These are phyloP conservation scores for Gillenia trifoliata DNA, from an alignment of 306 rosid genomes.

Conservation along the genomic window DNA sequence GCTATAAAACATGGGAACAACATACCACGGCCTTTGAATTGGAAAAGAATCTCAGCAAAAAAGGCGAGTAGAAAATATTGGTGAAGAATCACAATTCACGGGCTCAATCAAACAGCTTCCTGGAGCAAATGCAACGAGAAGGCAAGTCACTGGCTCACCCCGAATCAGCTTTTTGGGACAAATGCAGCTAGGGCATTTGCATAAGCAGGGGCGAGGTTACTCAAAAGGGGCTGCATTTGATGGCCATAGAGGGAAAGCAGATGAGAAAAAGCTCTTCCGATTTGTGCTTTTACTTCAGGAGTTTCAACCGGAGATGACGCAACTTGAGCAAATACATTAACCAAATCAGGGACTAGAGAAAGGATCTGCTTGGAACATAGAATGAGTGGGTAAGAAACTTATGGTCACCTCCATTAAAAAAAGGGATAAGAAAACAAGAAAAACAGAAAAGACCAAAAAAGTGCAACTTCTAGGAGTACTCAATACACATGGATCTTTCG, in stretches of 20 bases:
- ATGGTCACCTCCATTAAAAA: neutral
- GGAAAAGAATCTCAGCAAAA: slow-evolving; percentile 8
- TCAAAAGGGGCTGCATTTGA: slow-evolving; percentile 90
- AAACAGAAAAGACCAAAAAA: neutral
- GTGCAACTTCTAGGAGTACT: neutral
- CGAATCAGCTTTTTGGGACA: slow-evolving; percentile 58
- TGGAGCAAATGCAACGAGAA: slow-evolving; percentile 13
- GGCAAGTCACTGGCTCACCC: slow-evolving; percentile 8
- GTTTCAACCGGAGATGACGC: slow-evolving; percentile 85
- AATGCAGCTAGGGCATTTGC: slow-evolving; percentile 88
- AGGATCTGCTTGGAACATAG: slow-evolving; percentile 62
- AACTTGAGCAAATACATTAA: slow-evolving; percentile 86
- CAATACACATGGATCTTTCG: neutral
- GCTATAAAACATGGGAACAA: neutral
- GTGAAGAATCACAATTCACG: slow-evolving; percentile 17
- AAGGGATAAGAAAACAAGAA: neutral
- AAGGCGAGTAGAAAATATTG: neutral
- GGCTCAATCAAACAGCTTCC: neutral
- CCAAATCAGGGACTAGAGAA: slow-evolving; percentile 84
- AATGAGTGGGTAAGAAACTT: slow-evolving; percentile 18
- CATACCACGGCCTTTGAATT: neutral
- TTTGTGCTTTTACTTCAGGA: slow-evolving; percentile 70
- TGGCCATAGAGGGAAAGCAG: slow-evolving; percentile 82
- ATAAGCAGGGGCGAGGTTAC: slow-evolving; percentile 71
- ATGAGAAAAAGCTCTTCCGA: slow-evolving; percentile 85